Evolutionary conservation across 306 rosid genomes (phyloP).

Genomic region (Benincasa hispida): DNA sequence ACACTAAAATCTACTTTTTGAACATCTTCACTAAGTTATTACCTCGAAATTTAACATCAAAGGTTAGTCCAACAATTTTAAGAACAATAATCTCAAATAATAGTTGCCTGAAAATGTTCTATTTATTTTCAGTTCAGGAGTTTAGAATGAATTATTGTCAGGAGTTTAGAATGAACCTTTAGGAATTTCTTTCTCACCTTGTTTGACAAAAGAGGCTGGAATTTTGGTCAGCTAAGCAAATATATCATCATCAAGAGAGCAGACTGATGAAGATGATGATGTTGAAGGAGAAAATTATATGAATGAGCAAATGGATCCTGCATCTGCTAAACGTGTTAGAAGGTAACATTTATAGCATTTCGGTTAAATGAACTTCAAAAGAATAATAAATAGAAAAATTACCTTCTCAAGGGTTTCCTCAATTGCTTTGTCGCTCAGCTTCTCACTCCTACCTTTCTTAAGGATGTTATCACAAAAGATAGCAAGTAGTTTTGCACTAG

Average conservation of each 20-base stretch:
- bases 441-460: no score
- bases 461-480: no score
- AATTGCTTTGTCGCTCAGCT: no score
- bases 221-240: slow-evolving; percentile 28
- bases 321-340: slow-evolving; percentile 70
- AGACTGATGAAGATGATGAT: slow-evolving; percentile 70
- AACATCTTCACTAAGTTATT: not conserved
- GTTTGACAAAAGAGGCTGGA: slow-evolving; percentile 24
- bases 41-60: not conserved
- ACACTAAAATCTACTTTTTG: not conserved
- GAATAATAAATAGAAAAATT: no score
- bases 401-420: no score
- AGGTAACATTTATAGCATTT: slow-evolving; percentile 34
- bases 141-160: slow-evolving; percentile 36
- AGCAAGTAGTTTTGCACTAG: no score
- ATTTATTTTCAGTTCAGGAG: slow-evolving; percentile 40
- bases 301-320: slow-evolving; percentile 39
- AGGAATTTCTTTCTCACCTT: slow-evolving; percentile 32
- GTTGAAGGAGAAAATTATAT: slow-evolving; percentile 35
- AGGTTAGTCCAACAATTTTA: not conserved
- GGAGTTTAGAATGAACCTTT: slow-evolving; percentile 26
- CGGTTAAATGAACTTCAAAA: no score
- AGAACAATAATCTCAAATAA: not conserved
- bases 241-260: slow-evolving; percentile 70
- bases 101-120: not conserved